Evolutionary conservation across 352 stramenopile species (phyloP), one percentile per base, ranked within the genome.

Genomic region (Phytophthora meadii): DNA sequence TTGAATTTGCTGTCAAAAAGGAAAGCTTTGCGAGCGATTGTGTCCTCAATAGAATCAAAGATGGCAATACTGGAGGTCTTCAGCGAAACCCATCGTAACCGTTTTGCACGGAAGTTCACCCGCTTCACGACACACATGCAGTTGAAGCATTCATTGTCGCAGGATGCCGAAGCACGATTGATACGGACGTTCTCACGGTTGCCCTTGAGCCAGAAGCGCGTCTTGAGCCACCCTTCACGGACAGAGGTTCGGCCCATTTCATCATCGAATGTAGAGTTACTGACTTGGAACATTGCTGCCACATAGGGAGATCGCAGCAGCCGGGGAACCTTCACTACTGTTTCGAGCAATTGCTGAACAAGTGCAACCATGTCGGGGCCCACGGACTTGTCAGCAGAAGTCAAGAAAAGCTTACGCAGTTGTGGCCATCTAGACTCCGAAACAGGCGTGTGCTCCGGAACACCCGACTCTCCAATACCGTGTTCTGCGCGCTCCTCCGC

Each of bases 41-140:
- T 87, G 28, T 89, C 82, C 46, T 89, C 81, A 42, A 92, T 90
- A 9, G 88, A 95, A 30, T 79, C 66, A 56, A 89, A 95, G 34
- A 95, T 86, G 4, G 81, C 85, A 61, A 95, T 85, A 67, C 80
- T 88, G 5, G 80, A 93, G 57, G 84, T 81, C 63, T 95, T 94
- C 12, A 95, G 70, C 48, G 88, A 84, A 22, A 95, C 84, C 88
- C 88, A 95, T 32, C 84, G 76, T 77, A 83, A 81, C 30, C 89
- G 85, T 64, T 93, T 93, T 0, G 85, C 82, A n/a, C 88, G 87
- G 53, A 93, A 92, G 57, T 90, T 84, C 1, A 94, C 81, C 8
- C 87, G 87, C 76, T 95, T 95, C 37, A 93, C 78, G 22, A 95
- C 84, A 51, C 88, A 95, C 79, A 94, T 93, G 70, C 88, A 95